Evolutionary conservation across 495 filamentous ascomycete genomes (phyloP).

Genomic region (Annulohypoxylon moriforme): DNA sequence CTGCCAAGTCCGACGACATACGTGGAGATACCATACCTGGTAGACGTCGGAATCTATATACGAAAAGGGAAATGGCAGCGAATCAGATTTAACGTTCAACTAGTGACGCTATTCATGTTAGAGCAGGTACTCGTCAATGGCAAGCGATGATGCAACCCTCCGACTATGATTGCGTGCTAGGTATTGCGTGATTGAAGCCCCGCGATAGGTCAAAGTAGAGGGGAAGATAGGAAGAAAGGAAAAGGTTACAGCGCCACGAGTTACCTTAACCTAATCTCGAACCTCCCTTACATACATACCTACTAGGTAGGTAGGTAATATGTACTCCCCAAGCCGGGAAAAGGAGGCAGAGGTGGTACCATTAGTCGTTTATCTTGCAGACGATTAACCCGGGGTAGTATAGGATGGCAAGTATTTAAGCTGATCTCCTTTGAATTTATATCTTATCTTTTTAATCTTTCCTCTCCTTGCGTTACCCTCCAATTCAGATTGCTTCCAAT

Average conservation of each 20-base stretch:
- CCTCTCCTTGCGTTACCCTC: conserved; percentile 10
- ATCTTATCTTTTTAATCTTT: conserved; percentile 23
- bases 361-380: conserved; percentile 39
- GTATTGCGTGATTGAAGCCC: conserved; percentile 36
- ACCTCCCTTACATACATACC: conserved; percentile 10
- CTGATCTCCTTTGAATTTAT: conserved; percentile 18
- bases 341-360: conserved; percentile 30
- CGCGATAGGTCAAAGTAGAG: conserved; percentile 37
- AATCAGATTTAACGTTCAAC: conserved; percentile 16
- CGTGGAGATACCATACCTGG: conserved; percentile 13
- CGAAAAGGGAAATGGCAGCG: conserved; percentile 1
- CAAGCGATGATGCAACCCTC: conserved; percentile 39
- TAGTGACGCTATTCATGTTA: neutral
- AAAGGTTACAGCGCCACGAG: conserved; percentile 28
- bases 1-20: conserved; percentile 39
- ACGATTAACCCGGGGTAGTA: conserved; percentile 19
- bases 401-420: conserved; percentile 26
- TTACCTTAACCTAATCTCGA: conserved; percentile 27
- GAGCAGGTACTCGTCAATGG: conserved; percentile 22
- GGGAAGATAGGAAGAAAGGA: conserved; percentile 38
- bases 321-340: conserved; percentile 13
- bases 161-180: conserved; percentile 39
- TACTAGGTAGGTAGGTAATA: too few species aligned
- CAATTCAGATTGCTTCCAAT: neutral
- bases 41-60: conserved; percentile 16